phyloP scores from a whole-genome alignment of 352 stramenopile species.

The Phytophthora cryptogea region DNA sequence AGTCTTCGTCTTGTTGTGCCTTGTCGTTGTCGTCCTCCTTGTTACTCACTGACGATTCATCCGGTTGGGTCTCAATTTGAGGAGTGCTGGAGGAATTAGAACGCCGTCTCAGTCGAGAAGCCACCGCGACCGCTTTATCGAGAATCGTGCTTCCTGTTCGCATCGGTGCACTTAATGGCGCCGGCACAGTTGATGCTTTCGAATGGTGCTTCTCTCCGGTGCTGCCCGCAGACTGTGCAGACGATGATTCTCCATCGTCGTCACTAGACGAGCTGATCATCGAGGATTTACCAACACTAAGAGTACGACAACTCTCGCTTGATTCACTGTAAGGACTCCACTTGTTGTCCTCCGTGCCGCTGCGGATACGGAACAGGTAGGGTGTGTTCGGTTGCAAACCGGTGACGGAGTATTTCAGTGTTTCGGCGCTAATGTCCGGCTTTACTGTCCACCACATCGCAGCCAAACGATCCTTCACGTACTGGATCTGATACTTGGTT shows the following conservation, averaged over 20 bases:
- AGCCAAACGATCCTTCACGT: conserved; percentile 75
- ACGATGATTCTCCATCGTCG: conserved; percentile 21
- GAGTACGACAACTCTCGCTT: conserved; percentile 67
- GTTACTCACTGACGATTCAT: conserved; percentile 17
- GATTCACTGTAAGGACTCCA: conserved; percentile 82
- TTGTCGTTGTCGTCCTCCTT: conserved; percentile 21
- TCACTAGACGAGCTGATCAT: conserved; percentile 24
- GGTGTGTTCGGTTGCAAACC: conserved; percentile 62
- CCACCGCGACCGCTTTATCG: conserved; percentile 72
- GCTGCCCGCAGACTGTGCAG: conserved; percentile 8
- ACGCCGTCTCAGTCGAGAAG: conserved; percentile 46
- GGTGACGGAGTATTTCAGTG: conserved; percentile 54
- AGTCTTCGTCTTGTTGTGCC: conserved; percentile 13
- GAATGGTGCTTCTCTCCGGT: conserved; percentile 12
- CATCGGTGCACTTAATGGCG: conserved; percentile 31
- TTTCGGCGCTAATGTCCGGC: conserved; percentile 62
- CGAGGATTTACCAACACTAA: conserved; percentile 13
- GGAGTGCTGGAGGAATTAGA: conserved; percentile 42
- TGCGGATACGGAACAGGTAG: conserved; percentile 80
- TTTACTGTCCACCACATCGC: conserved; percentile 84
- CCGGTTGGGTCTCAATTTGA: conserved; percentile 20
- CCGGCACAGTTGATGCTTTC: conserved; percentile 6
- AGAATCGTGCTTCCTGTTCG: conserved; percentile 73
- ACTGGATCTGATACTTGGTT: conserved; percentile 83
- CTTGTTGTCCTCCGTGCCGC: conserved; percentile 46